phyloP scores from a whole-genome alignment of 1,284 basidiomycete genomes.

The Sporisorium graminicola region DNA sequence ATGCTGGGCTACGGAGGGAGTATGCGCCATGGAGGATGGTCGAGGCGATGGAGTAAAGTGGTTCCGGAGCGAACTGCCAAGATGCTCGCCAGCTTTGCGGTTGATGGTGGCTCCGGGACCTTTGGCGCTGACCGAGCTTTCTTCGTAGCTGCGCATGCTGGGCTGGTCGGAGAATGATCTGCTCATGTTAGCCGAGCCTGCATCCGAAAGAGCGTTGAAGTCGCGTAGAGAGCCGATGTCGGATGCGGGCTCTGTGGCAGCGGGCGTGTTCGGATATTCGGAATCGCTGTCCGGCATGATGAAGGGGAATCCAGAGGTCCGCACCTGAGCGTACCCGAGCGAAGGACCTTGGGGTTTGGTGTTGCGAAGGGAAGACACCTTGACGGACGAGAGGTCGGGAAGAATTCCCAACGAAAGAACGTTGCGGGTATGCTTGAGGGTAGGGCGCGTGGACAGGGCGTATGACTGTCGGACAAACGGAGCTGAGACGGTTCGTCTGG shows the following conservation, averaged over 20 bases:
- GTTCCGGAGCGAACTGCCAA: slow-evolving; percentile 23
- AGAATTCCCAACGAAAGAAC: slow-evolving; percentile 40
- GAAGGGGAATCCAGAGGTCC: slow-evolving; percentile 47
- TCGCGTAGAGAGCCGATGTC: slow-evolving; percentile 28
- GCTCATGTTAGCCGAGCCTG: slow-evolving; percentile 26
- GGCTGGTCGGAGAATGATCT: slow-evolving; percentile 31
- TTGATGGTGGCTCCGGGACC: slow-evolving; percentile 39
- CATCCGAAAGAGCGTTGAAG: slow-evolving; percentile 27
- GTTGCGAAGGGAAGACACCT: slow-evolving; percentile 23
- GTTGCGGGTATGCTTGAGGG: slow-evolving; percentile 23
- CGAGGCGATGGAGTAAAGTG: slow-evolving; percentile 29
- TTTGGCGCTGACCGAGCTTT: slow-evolving; percentile 39
- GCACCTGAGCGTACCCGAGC: slow-evolving; percentile 45
- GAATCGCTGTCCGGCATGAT: slow-evolving; percentile 50
- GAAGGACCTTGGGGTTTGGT: slow-evolving; percentile 21
- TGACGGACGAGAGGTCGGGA: slow-evolving; percentile 34
- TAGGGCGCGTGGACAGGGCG: not conserved
- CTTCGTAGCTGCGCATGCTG: slow-evolving; percentile 40
- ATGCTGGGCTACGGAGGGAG: slow-evolving; percentile 2
- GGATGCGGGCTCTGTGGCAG: slow-evolving; percentile 27
- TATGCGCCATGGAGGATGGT: not conserved
- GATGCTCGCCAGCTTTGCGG: slow-evolving; percentile 29
- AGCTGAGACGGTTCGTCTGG: slow-evolving; percentile 28
- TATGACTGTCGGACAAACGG: slow-evolving; percentile 21
- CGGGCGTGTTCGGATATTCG: slow-evolving; percentile 30